Base-by-base conservation (phyloP, 768 basidiomycete species). In the Termitomyces sp. region DNA sequence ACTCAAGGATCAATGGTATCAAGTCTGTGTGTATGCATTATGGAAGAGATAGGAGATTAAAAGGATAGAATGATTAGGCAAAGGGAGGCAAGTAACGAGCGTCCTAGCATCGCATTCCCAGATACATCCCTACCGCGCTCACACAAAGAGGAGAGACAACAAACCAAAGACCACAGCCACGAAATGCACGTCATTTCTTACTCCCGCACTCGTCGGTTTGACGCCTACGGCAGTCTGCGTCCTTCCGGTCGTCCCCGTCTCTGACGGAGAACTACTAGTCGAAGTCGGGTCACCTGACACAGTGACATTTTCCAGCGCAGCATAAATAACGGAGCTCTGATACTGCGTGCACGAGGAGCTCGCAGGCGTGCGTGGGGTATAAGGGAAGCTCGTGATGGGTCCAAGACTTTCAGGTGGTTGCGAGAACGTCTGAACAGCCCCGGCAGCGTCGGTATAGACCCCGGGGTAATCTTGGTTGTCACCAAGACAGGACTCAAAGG, bases 401-500 rank as follows among this genome's bases (percentile, higher is more conserved):
- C 80, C 79, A 1, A 77, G 69, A 3, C 62, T 63, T 68, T 79
- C 78, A 4, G 75, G 67, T 13, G 79, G 79, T 62, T 81, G 79
- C 8, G 66, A 68, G 67, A 79, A 80, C 61, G 70, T 65, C 33
- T 54, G 51, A 2, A 71, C 67, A 1, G 36, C 60, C 9, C 55
- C 62, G 29, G 62, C 56, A 37, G 54, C 6, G n/a, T 63, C 56
- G 18, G 60, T 60, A 54, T 64, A 65, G 13, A 61, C 36, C 0
- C 64, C 64, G 2, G 64, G 64, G 44, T 72, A 72, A 15, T 73
- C 71, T 74, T 81, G 79, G 66, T 80, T 68, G 8, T 82, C 81
- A 2, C 77, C 78, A 12, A 78, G 63, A 68, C 85, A 88, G 18
- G 72, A 69, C 53, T 80, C 78, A 66, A 85, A 88, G 0, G 71